Conservation (phyloP, 2,329 filamentous ascomycete genomes). For the Aspergillus oerlinghausenensis region DNA sequence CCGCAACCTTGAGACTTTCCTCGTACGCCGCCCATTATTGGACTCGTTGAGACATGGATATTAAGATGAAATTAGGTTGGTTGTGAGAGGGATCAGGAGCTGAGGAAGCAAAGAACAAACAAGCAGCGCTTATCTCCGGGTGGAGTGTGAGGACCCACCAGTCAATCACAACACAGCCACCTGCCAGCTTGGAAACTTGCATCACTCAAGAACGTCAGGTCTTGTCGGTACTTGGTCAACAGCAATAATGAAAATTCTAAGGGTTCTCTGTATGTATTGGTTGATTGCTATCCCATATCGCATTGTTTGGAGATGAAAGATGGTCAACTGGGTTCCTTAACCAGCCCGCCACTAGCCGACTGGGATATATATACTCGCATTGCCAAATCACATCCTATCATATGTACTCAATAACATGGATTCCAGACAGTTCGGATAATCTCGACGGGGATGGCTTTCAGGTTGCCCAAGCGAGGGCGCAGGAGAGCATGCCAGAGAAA, state of each 20-base stretch:
- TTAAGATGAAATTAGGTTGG: neutral
- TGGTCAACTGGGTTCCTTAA: no score
- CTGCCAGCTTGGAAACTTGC: no score
- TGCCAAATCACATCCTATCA: no score
- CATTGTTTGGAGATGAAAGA: no score
- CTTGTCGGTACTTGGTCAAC: no score
- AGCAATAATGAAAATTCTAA: no score
- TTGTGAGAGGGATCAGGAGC: neutral
- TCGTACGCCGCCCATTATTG: neutral
- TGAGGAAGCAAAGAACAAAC: neutral
- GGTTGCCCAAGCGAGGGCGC: conserved; percentile 6
- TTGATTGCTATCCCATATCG: no score
- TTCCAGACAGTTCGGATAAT: neutral
- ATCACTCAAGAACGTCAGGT: no score
- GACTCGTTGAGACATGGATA: neutral
- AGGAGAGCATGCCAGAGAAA: neutral
- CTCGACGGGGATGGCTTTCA: conserved; percentile 16
- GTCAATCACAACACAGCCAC: neutral
- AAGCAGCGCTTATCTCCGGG: neutral
- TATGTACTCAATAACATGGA: no score
- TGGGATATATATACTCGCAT: no score
- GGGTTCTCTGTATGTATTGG: no score
- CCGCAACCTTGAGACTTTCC: neutral
- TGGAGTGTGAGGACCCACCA: neutral
- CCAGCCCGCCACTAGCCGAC: no score